A percentile compares a stretch with the other conserved stretches of the same genome.
phyloP scores from a whole-genome alignment of 108 stramenopile species.

The Nitzschia putrida region DNA sequence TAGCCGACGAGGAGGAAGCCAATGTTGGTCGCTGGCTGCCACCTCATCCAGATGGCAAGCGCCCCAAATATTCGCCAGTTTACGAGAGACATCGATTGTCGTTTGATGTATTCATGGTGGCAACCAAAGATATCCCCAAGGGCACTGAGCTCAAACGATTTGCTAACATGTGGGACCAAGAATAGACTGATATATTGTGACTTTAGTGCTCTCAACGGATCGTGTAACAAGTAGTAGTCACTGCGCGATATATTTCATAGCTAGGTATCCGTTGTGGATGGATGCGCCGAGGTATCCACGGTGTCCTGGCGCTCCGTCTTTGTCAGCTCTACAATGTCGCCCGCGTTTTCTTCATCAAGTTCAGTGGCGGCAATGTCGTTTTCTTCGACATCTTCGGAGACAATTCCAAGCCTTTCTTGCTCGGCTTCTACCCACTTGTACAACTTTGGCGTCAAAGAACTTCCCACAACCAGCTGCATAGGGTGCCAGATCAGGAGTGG shows the following conservation, averaged over 20 bases:
- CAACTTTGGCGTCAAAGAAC: slow-evolving; percentile 44
- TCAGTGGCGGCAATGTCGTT: neutral
- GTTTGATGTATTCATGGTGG: slow-evolving; percentile 85
- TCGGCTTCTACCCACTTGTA: slow-evolving; percentile 40
- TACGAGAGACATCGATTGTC: slow-evolving; percentile 79
- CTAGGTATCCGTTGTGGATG: neutral
- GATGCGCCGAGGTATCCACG: neutral
- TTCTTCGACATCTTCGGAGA: slow-evolving; percentile 17
- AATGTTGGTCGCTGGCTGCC: slow-evolving; percentile 84
- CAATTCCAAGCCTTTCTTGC: slow-evolving; percentile 37
- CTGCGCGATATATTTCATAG: too few species aligned
- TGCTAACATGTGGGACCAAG: slow-evolving; percentile 37
- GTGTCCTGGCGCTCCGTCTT: neutral
- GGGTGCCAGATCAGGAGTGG: slow-evolving; percentile 81
- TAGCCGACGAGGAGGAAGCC: slow-evolving; percentile 49
- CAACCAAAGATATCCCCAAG: slow-evolving; percentile 67
- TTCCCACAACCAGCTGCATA: slow-evolving; percentile 65
- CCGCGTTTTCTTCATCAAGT: neutral
- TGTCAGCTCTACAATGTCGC: neutral
- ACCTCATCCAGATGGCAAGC: slow-evolving; percentile 56
- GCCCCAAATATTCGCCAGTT: slow-evolving; percentile 82
- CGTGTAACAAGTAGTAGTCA: too few species aligned
- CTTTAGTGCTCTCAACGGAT: too few species aligned
- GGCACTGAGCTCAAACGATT: slow-evolving; percentile 54
- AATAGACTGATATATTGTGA: neutral